Percentiles rank a stretch among this genome's conserved stretches.
Evolutionary conservation across 495 filamentous ascomycete genomes (phyloP).

Genomic region (Xanthoparmelia taractica): DNA sequence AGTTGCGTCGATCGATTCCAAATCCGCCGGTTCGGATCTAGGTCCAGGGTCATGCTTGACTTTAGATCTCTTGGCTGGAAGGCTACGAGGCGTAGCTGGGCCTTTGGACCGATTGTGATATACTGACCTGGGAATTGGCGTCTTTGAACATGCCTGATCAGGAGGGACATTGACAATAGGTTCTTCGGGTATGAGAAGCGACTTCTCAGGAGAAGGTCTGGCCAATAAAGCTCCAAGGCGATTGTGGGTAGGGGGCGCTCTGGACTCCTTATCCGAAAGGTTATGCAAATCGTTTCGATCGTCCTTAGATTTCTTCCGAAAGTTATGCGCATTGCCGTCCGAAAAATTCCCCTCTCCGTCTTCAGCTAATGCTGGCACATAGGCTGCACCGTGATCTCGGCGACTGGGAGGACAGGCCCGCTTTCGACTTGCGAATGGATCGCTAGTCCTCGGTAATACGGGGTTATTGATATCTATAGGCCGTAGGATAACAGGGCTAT

Average conservation of each 20-base stretch:
- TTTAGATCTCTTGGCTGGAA: constrained; percentile 12
- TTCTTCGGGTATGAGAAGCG: constrained; percentile 10
- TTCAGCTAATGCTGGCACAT: constrained; percentile 35
- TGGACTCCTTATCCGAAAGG: constrained; percentile 4
- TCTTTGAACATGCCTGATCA: neutral
- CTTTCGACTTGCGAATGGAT: constrained; percentile 2
- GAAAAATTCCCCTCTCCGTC: constrained; percentile 33
- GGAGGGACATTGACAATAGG: neutral
- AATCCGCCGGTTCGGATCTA: neutral
- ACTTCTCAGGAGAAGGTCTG: constrained; percentile 30
- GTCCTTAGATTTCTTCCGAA: neutral
- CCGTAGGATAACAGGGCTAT: constrained; percentile 4
- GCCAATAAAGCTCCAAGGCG: constrained; percentile 38
- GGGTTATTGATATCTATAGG: constrained; percentile 11
- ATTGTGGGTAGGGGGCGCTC: constrained; percentile 13
- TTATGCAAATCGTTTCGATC: neutral
- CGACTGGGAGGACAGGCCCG: constrained; percentile 12
- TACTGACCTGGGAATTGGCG: neutral
- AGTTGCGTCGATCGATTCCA: constrained; percentile 9
- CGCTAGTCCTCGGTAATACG: constrained; percentile 18
- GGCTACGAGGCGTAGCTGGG: constrained; percentile 3
- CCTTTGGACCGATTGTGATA: neutral
- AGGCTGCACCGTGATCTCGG: constrained; percentile 21
- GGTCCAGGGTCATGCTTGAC: neutral
- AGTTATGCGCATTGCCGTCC: neutral